Conservation (phyloP, 148 eudicot genomes). For the Nepenthes mirabilis region DNA sequence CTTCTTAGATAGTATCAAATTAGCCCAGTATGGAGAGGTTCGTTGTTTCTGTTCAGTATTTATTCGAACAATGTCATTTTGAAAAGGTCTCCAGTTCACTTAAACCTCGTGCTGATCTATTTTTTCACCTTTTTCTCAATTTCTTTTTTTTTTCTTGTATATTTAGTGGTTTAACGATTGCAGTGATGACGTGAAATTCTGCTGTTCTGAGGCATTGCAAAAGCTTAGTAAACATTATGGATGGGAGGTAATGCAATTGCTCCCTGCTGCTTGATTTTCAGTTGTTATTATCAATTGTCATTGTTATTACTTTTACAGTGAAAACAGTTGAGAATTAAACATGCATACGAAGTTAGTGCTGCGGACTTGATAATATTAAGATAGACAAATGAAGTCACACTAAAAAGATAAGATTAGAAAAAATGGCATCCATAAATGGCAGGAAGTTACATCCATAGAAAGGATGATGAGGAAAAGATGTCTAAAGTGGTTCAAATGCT, state of each 20-base stretch:
- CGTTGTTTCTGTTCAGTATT: slow-evolving; percentile 4
- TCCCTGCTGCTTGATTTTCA: background rate
- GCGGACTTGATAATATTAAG: too few relatives aligned
- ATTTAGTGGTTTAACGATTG: slow-evolving; percentile 86
- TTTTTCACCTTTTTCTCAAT: background rate
- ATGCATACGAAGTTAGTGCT: too few relatives aligned
- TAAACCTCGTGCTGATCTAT: background rate
- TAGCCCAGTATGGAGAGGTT: slow-evolving; percentile 81
- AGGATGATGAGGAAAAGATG: too few relatives aligned
- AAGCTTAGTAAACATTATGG: slow-evolving; percentile 53
- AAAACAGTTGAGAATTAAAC: too few relatives aligned
- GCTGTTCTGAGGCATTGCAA: slow-evolving; percentile 53
- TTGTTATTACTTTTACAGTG: background rate
- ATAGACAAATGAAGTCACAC: too few relatives aligned
- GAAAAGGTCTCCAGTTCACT: background rate
- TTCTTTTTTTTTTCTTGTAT: slow-evolving; percentile 2
- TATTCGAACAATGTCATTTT: background rate
- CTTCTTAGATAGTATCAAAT: slow-evolving; percentile 29
- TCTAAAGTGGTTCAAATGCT: too few relatives aligned
- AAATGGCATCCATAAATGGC: too few relatives aligned
- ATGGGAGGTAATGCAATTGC: slow-evolving; percentile 64
- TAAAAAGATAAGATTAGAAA: too few relatives aligned
- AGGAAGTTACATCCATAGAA: too few relatives aligned
- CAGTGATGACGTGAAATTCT: slow-evolving; percentile 48
- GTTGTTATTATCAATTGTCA: background rate